Conservation (phyloP, 108 stramenopile genomes). For the Pseudonitzschia pungens region DNA sequence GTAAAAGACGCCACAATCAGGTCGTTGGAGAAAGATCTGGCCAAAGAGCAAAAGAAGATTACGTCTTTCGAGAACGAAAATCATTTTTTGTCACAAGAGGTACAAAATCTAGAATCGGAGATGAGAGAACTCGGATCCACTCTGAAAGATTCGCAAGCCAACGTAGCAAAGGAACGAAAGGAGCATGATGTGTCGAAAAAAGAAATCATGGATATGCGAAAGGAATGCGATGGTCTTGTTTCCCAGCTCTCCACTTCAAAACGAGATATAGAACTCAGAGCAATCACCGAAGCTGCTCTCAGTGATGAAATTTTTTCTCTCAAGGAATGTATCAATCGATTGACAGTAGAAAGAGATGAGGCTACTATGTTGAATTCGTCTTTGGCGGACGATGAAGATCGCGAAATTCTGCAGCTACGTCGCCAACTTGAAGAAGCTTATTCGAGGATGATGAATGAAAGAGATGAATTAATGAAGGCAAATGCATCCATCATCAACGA, state of each 20-base stretch:
- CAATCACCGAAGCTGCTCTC: background rate
- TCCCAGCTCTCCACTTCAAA: background rate
- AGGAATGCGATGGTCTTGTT: background rate
- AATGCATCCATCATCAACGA: background rate
- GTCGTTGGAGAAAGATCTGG: constrained; percentile 6
- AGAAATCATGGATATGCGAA: background rate
- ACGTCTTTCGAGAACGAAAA: background rate
- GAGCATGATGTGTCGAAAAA: background rate
- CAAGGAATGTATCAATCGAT: background rate
- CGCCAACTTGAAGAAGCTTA: background rate
- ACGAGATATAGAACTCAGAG: background rate
- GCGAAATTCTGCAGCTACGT: too few species aligned
- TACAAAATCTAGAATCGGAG: background rate
- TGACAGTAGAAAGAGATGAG: background rate
- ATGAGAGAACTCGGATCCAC: background rate
- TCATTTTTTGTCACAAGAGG: background rate
- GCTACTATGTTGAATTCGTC: background rate
- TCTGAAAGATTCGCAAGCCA: background rate
- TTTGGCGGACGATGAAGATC: background rate
- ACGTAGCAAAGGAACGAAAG: background rate
- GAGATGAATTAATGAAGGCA: background rate
- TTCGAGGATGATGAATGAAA: background rate
- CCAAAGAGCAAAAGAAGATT: background rate
- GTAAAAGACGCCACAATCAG: background rate
- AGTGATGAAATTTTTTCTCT: background rate